Evolutionary conservation across 2,329 filamentous ascomycete genomes (phyloP).

Genomic region (Tetracladium maxilliforme): DNA sequence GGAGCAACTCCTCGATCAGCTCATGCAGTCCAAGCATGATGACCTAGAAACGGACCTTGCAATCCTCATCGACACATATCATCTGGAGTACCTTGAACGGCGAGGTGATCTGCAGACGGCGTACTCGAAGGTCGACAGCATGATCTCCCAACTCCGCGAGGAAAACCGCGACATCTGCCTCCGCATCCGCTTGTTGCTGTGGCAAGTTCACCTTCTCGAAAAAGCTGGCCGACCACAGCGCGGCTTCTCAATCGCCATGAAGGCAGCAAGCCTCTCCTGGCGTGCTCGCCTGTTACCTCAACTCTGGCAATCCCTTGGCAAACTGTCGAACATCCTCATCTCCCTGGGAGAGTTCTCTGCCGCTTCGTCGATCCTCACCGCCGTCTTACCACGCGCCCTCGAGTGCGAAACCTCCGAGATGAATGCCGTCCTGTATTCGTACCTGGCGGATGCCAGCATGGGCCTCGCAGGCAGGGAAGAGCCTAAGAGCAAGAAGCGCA

Average conservation of each 20-base stretch:
- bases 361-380: conserved; percentile 37
- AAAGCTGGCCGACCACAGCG: conserved; percentile 43
- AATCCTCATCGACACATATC: conserved; percentile 40
- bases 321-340: conserved; percentile 40
- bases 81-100: conserved; percentile 42
- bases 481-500: conserved; percentile 19
- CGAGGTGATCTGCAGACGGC: conserved; percentile 35
- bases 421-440: conserved; percentile 39
- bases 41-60: conserved; percentile 43
- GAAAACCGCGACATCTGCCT: conserved; percentile 45
- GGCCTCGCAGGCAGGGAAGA: conserved; percentile 38
- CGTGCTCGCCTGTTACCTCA: conserved; percentile 40
- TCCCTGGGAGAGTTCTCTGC: conserved; percentile 44
- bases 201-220: conserved; percentile 47
- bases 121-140: conserved; percentile 34
- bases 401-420: conserved; percentile 43
- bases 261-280: conserved; percentile 48
- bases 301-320: conserved; percentile 44
- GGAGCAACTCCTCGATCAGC: conserved; percentile 37
- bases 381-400: conserved; percentile 48
- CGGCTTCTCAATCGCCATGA: conserved; percentile 49
- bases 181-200: conserved; percentile 42
- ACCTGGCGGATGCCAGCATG: conserved; percentile 49
- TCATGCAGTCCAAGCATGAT: conserved; percentile 22
- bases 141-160: conserved; percentile 32